phyloP scores from a whole-genome alignment of 768 basidiomycete genomes.

The Termitomyces sp. region DNA sequence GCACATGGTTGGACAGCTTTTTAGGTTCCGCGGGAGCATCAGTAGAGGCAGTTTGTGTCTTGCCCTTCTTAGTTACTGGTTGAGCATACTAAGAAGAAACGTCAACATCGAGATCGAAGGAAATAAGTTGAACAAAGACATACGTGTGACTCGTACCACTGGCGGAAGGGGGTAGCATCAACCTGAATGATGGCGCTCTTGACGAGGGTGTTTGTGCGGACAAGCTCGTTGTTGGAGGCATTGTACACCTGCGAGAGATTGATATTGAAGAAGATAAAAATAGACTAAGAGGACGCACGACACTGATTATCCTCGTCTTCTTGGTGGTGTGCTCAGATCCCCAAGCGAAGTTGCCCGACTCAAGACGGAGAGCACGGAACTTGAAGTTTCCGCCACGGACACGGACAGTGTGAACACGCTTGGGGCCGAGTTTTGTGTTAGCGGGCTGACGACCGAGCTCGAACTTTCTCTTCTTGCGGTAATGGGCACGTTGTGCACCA shows the following conservation, averaged over 20 bases:
- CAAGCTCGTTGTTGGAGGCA: conserved; percentile 99
- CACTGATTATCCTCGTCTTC: conserved; percentile 95
- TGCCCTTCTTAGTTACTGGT: conserved; percentile 90
- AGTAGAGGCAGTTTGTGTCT: conserved; percentile 43
- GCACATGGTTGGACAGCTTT: conserved; percentile 88
- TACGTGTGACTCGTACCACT: conserved; percentile 99
- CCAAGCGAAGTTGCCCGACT: conserved; percentile 98
- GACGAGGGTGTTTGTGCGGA: conserved; percentile 98
- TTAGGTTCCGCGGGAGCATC: conserved; percentile 50
- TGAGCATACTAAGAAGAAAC: conserved; percentile 71
- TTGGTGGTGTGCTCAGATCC: conserved; percentile 89
- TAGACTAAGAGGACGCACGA: conserved; percentile 52
- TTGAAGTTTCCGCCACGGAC: conserved; percentile 95
- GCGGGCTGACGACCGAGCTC: conserved; percentile 98
- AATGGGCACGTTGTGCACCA: conserved; percentile 88
- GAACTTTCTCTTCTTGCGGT: conserved; percentile 99
- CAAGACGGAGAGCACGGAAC: conserved; percentile 93
- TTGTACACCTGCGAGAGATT: conserved; percentile 76
- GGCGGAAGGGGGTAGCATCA: conserved; percentile 98
- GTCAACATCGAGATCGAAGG: neutral
- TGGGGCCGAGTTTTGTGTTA: conserved; percentile 92
- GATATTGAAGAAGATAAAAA: neutral
- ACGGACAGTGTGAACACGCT: conserved; percentile 94
- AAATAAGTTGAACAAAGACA: conserved; percentile 27
- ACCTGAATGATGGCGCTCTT: conserved; percentile 95